These are phyloP conservation scores for Coccomyxa subellipsoidea DNA, from an alignment of 163 green algal genomes.

Conservation along the genomic window DNA sequence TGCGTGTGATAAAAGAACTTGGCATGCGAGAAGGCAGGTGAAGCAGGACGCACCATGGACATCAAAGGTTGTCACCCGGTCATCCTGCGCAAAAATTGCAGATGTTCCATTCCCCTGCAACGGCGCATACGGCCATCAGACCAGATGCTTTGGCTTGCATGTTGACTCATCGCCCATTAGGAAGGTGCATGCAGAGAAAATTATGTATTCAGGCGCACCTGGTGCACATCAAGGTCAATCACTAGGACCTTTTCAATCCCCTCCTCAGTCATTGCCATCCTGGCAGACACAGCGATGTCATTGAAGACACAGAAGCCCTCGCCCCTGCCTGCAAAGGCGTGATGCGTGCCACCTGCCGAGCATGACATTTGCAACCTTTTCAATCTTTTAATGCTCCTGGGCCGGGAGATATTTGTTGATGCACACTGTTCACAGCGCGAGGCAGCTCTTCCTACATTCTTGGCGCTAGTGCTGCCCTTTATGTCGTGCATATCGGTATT, in stretches of 20 bases:
- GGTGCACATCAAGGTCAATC: conserved; percentile 54
- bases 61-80: conserved; percentile 64
- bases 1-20: neutral
- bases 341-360: conserved; percentile 49
- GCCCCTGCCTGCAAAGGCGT: conserved; percentile 44
- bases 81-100: conserved; percentile 47
- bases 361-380: no score
- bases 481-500: no score
- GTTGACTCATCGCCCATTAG: no score
- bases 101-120: conserved; percentile 47
- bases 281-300: conserved; percentile 43
- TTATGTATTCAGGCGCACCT: no score
- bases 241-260: conserved; percentile 33
- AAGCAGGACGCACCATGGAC: conserved; percentile 48
- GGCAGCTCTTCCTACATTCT: no score
- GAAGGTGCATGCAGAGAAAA: no score
- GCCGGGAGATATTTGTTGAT: no score
- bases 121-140: neutral
- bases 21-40: neutral
- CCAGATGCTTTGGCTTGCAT: no score
- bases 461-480: no score
- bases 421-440: no score
- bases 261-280: conserved; percentile 31
- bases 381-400: no score
- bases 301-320: conserved; percentile 60